These are phyloP conservation scores for Leptographium lundbergii DNA, from an alignment of 2,329 filamentous ascomycete genomes.

Conservation along the genomic window DNA sequence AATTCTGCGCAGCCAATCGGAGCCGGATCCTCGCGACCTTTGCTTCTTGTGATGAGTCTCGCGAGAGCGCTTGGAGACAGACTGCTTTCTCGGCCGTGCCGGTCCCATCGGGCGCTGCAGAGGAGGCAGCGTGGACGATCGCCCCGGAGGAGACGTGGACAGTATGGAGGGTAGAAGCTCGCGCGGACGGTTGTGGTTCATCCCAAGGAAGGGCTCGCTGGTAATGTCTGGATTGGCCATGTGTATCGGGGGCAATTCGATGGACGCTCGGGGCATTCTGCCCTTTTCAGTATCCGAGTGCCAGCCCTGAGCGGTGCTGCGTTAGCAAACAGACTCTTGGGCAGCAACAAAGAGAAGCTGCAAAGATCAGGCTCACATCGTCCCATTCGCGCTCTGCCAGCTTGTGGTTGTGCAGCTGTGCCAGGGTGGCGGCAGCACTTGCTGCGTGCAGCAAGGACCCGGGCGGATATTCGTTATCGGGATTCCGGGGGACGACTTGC, in stretches of 20 bases:
- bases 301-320: slow-evolving; percentile 42
- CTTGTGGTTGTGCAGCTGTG: slow-evolving; percentile 68
- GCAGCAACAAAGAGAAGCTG: slow-evolving; percentile 4
- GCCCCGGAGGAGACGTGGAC: slow-evolving; percentile 67
- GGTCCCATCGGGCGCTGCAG: slow-evolving; percentile 62
- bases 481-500: slow-evolving; percentile 54
- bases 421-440: slow-evolving; percentile 74
- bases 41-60: slow-evolving; percentile 71
- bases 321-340: slow-evolving; percentile 7
- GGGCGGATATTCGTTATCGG: slow-evolving; percentile 53
- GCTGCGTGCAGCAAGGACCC: slow-evolving; percentile 53
- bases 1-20: slow-evolving; percentile 48
- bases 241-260: slow-evolving; percentile 62
- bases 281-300: slow-evolving; percentile 58
- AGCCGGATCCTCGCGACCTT: slow-evolving; percentile 57
- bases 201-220: slow-evolving; percentile 58
- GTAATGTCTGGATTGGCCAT: slow-evolving; percentile 46
- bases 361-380: slow-evolving; percentile 42
- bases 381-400: slow-evolving; percentile 61
- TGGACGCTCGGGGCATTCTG: slow-evolving; percentile 50
- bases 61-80: slow-evolving; percentile 66
- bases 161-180: slow-evolving; percentile 76
- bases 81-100: slow-evolving; percentile 70
- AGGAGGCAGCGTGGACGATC: slow-evolving; percentile 79
- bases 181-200: slow-evolving; percentile 47